Conservation (phyloP, 2,329 filamentous ascomycete species). For the Paecilomyces sp. region DNA sequence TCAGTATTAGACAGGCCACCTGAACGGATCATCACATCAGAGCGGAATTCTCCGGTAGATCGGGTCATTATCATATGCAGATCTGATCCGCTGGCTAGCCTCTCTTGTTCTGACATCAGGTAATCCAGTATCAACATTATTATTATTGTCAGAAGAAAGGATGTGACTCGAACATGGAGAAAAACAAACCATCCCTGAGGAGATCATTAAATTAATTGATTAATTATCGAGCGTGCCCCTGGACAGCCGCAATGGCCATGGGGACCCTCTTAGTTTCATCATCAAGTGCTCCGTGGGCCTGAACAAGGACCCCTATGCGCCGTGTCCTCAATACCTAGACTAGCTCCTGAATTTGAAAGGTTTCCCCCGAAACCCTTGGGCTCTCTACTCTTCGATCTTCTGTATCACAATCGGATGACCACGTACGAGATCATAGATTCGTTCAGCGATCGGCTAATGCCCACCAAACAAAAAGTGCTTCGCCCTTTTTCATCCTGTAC, state of each 20-base stretch:
- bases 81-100: background rate
- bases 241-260: background rate
- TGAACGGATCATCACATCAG: background rate
- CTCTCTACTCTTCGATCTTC: too few relatives aligned
- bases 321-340: background rate
- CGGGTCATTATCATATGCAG: background rate
- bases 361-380: too few relatives aligned
- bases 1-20: background rate
- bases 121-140: background rate
- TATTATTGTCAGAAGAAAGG: background rate
- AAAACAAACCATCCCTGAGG: background rate
- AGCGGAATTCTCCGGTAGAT: background rate
- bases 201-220: too few relatives aligned
- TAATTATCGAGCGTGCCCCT: background rate
- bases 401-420: too few relatives aligned
- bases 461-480: too few relatives aligned
- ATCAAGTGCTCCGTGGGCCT: background rate
- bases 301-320: background rate
- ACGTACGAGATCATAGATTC: too few relatives aligned
- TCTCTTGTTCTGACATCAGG: background rate
- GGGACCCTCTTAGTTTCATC: background rate
- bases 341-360: too few relatives aligned
- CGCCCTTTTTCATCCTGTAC: too few relatives aligned
- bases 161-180: background rate
- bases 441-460: too few relatives aligned